These are phyloP conservation scores for Vaccinium darrowii DNA, from an alignment of 148 eudicot species.

Conservation along the genomic window DNA sequence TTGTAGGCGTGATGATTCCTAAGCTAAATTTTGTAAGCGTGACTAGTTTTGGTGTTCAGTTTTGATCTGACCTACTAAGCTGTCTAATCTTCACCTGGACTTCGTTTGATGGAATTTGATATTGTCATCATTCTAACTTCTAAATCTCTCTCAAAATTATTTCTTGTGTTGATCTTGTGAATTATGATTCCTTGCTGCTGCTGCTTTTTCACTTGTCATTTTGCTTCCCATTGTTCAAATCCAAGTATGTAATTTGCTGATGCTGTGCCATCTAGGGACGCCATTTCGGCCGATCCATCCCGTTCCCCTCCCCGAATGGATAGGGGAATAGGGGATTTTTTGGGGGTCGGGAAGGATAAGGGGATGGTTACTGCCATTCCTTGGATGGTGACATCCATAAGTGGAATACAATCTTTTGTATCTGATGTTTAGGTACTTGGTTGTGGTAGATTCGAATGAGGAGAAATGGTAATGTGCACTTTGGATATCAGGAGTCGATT, in stretches of 20 bases:
- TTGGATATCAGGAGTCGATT: neutral
- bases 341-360: no score
- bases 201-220: neutral
- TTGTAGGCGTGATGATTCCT: neutral
- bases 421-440: neutral
- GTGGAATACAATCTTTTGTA: neutral
- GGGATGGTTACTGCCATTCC: neutral
- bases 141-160: neutral
- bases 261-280: neutral
- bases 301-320: no score
- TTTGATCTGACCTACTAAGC: neutral
- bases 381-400: neutral
- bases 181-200: neutral
- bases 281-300: no score
- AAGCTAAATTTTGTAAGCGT: neutral
- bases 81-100: neutral
- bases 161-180: neutral
- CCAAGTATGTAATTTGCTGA: neutral
- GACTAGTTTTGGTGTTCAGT: neutral
- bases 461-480: neutral
- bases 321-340: no score
- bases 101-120: neutral
- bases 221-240: neutral
- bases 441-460: neutral
- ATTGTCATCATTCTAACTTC: neutral